These are phyloP conservation scores for Purpureocillium lavendulum DNA, from an alignment of 2,329 filamentous ascomycete species.

Conservation along the genomic window DNA sequence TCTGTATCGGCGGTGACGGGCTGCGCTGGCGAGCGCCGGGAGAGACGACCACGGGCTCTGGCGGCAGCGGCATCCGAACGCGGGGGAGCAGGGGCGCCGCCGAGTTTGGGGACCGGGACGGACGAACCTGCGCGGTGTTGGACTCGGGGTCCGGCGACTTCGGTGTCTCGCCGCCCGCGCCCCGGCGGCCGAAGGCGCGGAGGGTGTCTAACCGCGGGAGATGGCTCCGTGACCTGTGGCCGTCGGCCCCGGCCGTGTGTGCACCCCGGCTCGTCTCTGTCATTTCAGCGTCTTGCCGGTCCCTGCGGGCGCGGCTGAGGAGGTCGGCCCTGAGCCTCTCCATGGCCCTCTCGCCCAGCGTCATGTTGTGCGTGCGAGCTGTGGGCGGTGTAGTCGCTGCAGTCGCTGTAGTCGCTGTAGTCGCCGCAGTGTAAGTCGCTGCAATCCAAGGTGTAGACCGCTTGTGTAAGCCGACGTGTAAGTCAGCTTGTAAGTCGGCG, in stretches of 20 bases:
- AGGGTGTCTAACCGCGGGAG: conserved; percentile 3
- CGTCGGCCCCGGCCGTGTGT: no score
- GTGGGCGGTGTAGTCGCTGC: no score
- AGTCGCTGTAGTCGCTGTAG: neutral
- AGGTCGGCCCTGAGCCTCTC: conserved; percentile 24
- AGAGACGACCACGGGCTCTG: no score
- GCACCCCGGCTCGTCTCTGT: no score
- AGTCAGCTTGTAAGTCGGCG: no score
- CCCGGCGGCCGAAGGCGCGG: conserved; percentile 10
- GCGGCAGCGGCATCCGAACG: no score
- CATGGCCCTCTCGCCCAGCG: conserved; percentile 14
- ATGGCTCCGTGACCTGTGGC: neutral
- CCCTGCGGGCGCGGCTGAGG: conserved; percentile 19
- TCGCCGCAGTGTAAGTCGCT: no score
- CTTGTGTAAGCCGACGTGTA: no score
- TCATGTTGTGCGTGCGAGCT: conserved; percentile 8
- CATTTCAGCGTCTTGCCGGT: conserved; percentile 10
- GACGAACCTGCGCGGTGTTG: no score
- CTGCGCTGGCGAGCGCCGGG: no score
- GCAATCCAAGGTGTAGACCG: no score
- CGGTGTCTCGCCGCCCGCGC: conserved; percentile 24
- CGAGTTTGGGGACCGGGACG: neutral
- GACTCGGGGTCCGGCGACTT: conserved; percentile 32
- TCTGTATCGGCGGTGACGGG: no score
- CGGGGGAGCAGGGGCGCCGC: neutral